Conservation (phyloP, 805 yeast genomes). For the Saccharomycopsis sp. region DNA sequence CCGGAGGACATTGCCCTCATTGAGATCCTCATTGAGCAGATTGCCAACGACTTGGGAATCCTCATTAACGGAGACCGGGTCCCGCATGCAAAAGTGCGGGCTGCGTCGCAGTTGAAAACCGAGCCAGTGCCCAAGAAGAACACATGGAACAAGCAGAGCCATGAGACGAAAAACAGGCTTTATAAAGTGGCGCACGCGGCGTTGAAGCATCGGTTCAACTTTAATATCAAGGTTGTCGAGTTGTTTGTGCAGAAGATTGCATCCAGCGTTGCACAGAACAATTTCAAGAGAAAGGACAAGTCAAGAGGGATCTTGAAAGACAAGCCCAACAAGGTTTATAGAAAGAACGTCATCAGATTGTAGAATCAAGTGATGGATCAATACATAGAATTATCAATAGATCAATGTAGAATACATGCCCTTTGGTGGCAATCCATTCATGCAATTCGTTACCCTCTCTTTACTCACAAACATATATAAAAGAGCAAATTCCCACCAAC, state of each 20-base stretch:
- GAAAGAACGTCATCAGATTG: too few species aligned
- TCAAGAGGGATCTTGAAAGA: background rate
- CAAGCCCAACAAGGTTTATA: too few species aligned
- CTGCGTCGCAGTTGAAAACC: too few species aligned
- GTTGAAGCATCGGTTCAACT: background rate
- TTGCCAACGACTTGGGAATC: conserved; percentile 1
- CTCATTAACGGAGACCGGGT: conserved; percentile 4
- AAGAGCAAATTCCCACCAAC: too few species aligned
- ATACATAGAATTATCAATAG: too few species aligned
- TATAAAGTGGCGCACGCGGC: background rate
- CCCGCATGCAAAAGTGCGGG: too few species aligned
- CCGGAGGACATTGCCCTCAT: background rate
- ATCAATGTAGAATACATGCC: too few species aligned
- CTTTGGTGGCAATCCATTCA: too few species aligned
- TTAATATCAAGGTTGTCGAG: background rate
- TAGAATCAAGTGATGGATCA: too few species aligned
- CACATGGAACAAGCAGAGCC: conserved; percentile 1
- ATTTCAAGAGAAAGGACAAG: conserved; percentile 1
- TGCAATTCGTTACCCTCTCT: too few species aligned
- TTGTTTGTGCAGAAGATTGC: background rate
- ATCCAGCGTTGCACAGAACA: conserved; percentile 1
- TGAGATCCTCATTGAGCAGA: conserved; percentile 1
- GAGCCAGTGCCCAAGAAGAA: too few species aligned
- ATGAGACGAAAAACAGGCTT: background rate
- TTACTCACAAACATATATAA: too few species aligned